Evolutionary conservation across 2,329 filamentous ascomycete genomes (phyloP).

Genomic region (Penicillium sp.): DNA sequence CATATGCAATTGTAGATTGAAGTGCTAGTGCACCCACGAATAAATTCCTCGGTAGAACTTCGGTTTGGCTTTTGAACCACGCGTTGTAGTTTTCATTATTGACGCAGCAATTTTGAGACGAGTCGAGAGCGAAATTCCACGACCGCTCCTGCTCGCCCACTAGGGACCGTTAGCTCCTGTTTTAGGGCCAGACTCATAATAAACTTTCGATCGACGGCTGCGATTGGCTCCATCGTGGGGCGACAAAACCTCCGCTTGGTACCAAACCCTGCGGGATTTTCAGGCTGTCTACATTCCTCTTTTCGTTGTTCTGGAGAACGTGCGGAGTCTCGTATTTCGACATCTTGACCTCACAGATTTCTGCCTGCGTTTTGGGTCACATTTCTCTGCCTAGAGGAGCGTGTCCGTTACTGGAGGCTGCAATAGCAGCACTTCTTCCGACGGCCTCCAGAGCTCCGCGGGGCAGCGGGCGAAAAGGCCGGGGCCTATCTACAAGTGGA

Average conservation of each 20-base stretch:
- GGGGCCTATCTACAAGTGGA: not conserved
- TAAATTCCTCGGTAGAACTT: not conserved
- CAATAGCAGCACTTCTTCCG: not conserved
- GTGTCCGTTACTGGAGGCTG: not conserved
- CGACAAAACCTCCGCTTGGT: slow-evolving; percentile 12
- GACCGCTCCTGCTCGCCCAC: not conserved
- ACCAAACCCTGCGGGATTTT: slow-evolving; percentile 18
- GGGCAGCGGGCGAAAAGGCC: not conserved
- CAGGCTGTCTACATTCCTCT: slow-evolving; percentile 11
- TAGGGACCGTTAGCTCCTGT: not conserved
- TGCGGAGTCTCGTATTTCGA: not conserved
- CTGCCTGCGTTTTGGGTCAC: not conserved
- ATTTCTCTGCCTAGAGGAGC: not conserved
- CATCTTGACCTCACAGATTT: not conserved
- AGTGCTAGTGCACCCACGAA: not conserved
- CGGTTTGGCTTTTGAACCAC: not conserved
- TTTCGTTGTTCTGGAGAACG: not conserved
- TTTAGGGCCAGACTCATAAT: slow-evolving; percentile 13
- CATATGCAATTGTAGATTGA: not conserved
- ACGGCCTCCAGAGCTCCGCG: not conserved
- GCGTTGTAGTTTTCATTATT: not conserved
- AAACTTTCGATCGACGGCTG: slow-evolving; percentile 20
- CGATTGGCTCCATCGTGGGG: slow-evolving; percentile 13
- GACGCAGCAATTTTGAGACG: not conserved
- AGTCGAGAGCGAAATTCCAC: not conserved